Base-by-base conservation (phyloP, 2,329 filamentous ascomycete genomes). In the Alternaria hordeiaustralica region DNA sequence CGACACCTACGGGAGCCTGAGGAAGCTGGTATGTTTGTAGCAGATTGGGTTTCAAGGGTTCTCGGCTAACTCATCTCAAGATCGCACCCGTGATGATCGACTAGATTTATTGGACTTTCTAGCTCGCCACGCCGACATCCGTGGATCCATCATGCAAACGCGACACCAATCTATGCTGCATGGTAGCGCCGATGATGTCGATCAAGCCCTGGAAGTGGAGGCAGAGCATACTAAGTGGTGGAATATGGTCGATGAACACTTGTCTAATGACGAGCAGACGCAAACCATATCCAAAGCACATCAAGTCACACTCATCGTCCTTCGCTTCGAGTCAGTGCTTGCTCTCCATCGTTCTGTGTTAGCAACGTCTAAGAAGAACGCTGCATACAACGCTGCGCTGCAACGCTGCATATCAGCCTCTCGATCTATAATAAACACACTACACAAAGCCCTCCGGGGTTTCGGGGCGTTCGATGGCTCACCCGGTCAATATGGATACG, bases 211-310 rank as follows among this genome's bases (percentile, higher is more conserved):
- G 61, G 50, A 65, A 18, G 58, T 69, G 9, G 71, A 74, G 23
- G 68, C 71, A 12, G 71, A 74, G 21, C 71, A 73, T 28, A 68
- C 66, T 12, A 71, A 66, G 50, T 74, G 72, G 72, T 74, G 72
- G 72, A 74, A 72, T 21, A 66, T 49, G 36, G 70, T 74, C 2
- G 72, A 73, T 45, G 72, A 74, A 45, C 66, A 71, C 49, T 61
- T 74, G 3, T 74, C 72, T 2, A 58, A 65, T 33, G 44, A 65
- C 20, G 63, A 67, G 13, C 60, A 60, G 44, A 45, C 54, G 21
- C 59, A 59, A 18, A 59, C 50, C 7, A 72, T 74, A 25, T 58
- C 63, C 12, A 73, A 74, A 50, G 41, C 62, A 5, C 72, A 73
- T 23, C 69, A 72, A 50, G 65, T 73, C 9, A 72, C 68, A 3